Percentiles rank a stretch among this genome's conserved stretches.
Evolutionary conservation across 768 basidiomycete genomes (phyloP).

Genomic region (Chalciporus pseudorubinellus): DNA sequence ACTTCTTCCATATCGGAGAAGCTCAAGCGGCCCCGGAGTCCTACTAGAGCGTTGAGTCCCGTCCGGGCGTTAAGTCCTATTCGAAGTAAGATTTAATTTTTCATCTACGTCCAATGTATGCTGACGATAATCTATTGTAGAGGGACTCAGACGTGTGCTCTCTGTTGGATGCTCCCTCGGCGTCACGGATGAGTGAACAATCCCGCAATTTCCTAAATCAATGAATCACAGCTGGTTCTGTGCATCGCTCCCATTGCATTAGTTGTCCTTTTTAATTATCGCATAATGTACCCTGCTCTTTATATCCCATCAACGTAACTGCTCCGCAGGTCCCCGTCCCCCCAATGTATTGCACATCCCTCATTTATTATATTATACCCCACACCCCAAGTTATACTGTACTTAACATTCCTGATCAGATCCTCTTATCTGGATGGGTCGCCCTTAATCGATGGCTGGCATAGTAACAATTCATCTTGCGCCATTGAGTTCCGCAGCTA

Average conservation of each 20-base stretch:
- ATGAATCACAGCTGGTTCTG: neutral
- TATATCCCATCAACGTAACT: neutral
- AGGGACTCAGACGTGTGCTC: slow-evolving; percentile 29
- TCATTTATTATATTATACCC: neutral
- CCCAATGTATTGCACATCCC: neutral
- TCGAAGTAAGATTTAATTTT: slow-evolving; percentile 12
- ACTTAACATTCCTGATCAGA: neutral
- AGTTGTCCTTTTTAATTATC: neutral
- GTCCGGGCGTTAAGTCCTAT: slow-evolving; percentile 29
- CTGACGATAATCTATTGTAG: slow-evolving; percentile 15
- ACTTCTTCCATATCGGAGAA: neutral
- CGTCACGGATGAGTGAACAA: slow-evolving; percentile 9
- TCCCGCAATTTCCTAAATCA: neutral
- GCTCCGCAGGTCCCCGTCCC: neutral
- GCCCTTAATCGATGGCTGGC: neutral
- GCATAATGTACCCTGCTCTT: neutral
- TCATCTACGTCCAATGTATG: neutral
- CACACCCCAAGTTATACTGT: neutral
- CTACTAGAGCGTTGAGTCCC: slow-evolving; percentile 31
- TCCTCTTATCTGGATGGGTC: too few relatives aligned
- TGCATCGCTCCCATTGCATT: neutral
- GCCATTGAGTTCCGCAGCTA: neutral
- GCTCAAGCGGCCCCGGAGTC: slow-evolving; percentile 9
- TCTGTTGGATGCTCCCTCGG: slow-evolving; percentile 16
- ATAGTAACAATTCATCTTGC: neutral